Percentiles rank a stretch among this genome's conserved stretches.
Evolutionary conservation across 2,329 filamentous ascomycete genomes (phyloP).

Genomic region (Sporothrix phasma): DNA sequence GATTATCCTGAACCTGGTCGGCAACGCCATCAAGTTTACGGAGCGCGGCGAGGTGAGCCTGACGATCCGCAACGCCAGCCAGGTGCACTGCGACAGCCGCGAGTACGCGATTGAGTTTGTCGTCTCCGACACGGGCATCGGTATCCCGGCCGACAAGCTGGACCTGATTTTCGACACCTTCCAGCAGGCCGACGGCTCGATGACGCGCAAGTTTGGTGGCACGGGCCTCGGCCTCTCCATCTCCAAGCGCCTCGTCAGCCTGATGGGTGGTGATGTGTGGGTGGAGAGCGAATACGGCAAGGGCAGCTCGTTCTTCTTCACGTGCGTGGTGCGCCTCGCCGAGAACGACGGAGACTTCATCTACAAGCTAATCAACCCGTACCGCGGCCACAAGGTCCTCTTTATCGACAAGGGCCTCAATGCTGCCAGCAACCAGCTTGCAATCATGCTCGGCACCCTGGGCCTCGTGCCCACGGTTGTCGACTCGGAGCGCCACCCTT

Average conservation of each 20-base stretch:
- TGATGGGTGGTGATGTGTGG: conserved; percentile 96
- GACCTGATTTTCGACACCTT: conserved; percentile 98
- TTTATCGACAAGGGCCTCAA: conserved; percentile 91
- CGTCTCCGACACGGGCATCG: conserved; percentile 92
- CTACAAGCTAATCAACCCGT: conserved; percentile 76
- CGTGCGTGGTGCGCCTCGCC: conserved; percentile 78
- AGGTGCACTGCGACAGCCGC: conserved; percentile 35
- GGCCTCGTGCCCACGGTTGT: conserved; percentile 77
- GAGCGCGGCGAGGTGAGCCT: conserved; percentile 93
- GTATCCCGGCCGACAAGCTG: conserved; percentile 89
- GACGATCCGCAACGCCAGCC: conserved; percentile 65
- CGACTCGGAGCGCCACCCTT: conserved; percentile 61
- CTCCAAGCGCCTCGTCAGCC: conserved; percentile 84
- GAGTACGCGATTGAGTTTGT: conserved; percentile 94
- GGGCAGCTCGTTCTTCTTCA: conserved; percentile 94
- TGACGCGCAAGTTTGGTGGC: conserved; percentile 90
- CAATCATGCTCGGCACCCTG: conserved; percentile 65
- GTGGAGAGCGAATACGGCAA: conserved; percentile 86
- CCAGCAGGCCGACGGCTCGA: conserved; percentile 95
- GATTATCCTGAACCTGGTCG: conserved; percentile 93
- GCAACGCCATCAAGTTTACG: conserved; percentile 98
- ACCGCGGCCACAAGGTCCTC: conserved; percentile 82
- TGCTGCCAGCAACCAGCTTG: conserved; percentile 64
- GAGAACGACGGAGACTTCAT: conserved; percentile 69
- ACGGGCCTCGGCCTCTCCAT: conserved; percentile 91